Conservation (phyloP, 768 basidiomycete species). For the Lyophyllum atratum region DNA sequence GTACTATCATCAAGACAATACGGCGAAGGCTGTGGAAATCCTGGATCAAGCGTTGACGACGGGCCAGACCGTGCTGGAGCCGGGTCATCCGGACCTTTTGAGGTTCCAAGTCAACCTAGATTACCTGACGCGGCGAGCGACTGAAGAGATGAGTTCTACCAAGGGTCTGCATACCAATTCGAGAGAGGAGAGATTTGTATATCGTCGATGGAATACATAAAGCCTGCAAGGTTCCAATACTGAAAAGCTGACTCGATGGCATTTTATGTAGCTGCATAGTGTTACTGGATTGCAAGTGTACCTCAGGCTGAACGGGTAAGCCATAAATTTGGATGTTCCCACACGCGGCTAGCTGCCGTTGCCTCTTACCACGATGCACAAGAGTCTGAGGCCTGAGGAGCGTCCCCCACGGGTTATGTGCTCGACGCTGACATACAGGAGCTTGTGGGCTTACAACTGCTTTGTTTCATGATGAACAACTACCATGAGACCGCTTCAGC, state of each 20-base stretch:
- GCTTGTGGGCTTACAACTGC: no score
- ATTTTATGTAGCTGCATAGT: no score
- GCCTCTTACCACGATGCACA: neutral
- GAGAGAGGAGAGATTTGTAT: neutral
- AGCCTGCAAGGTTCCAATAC: no score
- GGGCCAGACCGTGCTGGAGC: neutral
- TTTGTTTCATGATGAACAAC: no score
- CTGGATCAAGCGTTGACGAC: neutral
- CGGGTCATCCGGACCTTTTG: neutral
- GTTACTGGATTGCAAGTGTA: no score
- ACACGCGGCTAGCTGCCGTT: slow-evolving; percentile 13
- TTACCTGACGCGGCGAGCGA: neutral
- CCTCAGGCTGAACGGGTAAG: no score
- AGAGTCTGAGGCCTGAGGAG: no score
- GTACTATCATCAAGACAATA: neutral
- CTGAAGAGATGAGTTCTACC: neutral
- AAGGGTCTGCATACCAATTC: neutral
- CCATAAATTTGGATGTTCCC: slow-evolving; percentile 6
- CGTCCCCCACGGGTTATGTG: no score
- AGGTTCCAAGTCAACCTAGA: neutral
- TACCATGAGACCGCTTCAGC: no score
- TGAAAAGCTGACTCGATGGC: no score
- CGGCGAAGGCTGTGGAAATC: neutral
- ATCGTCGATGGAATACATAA: neutral
- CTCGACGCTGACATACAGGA: no score